Evolutionary conservation across 345 rosid genomes (phyloP), one percentile per base, ranked within the genome.

Genomic region (Eucalyptus polybractea): DNA sequence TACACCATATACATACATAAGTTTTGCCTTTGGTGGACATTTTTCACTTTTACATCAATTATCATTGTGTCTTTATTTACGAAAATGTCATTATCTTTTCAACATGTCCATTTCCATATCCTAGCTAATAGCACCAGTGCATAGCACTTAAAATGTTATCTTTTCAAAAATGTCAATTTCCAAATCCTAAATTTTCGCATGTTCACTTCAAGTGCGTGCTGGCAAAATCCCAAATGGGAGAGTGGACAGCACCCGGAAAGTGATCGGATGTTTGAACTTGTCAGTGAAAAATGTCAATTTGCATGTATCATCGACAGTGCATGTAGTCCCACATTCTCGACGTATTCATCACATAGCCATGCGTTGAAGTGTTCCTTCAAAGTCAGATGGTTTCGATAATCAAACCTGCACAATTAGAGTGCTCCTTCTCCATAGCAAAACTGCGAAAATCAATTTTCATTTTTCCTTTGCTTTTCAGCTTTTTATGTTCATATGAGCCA

Each of bases 1-100:
- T 62, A 62, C n/a, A 62, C 33, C 17, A 29, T 62, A 62, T 6
- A 19, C 29, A 58, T 58, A 10, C 13, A 25, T 58, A 58, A 58
- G 29, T 22, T 22, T 22, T 58, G 14, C 65, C 65, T 58, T 25
- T 25, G 67, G 7, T 60, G 15, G n/a, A 60, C 17, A 62, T 13
- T 62, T 62, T 12, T 29, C 69, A 29, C 69, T 62, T 62, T 27
- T 29, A 62, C 17, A 62, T 13, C 69, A 62, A 62, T 62, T 62
- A 62, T 29, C 69, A 13, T 62, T 3, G 33, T 29, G 3, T 60
- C 33, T 0, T 0, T 62, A 29, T 29, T 13, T 62, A 62, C 5
- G 5, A 29, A 62, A 62, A 62, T 29, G 33, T 29, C 0, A 27
- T 62, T 62, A 13, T 62, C 33, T 62, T 29, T 27, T 29, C 9